Evolutionary conservation across 179 eudicot species (phyloP), one percentile per base, ranked within the genome.

Genomic region (Silene noctiflora): DNA sequence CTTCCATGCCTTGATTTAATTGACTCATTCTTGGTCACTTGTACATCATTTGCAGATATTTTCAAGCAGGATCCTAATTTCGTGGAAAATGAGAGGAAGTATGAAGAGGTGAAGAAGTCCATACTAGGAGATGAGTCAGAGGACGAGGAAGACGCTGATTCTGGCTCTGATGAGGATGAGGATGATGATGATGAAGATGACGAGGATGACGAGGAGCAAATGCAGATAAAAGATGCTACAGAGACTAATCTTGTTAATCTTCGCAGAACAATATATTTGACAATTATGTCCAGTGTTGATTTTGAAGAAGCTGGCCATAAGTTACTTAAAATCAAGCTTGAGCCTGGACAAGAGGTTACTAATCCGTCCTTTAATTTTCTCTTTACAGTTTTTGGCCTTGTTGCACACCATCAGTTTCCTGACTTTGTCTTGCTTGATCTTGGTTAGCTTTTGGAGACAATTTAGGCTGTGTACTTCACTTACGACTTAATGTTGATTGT

Each of bases 251-350:
- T 95, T 51, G 85, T 95, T 2, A 95, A 95, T 84, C 97, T 95
- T 51, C 87, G 99, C 14, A 89, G 99, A 71, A 95, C 99, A 6
- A 95, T 95, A 48, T 95, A 95, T 81, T 76, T 92, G 24, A 95
- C 99, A 31, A 95, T 95, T 48, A 95, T 95, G 99, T 95, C 99
- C 58, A 92, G 99, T 84, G 99, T 95, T 75, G 97, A 92, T 80
- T 95, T 95, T 79, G 99, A 95, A 74, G 99, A 95, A 86, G 99
- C 99, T 76, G 99, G 99, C 8, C 99, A 92, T 82, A 95, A 95
- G 81, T 80, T 95, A 48, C 77, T 95, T 58, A 95, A 95, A 79
- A 95, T 95, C 73, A 95, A 92, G 80, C 87, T 95, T 48, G 99
- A 95, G 84, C 92, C 99, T 71, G 99, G 99, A 20, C 99, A 95